These are phyloP conservation scores for Septoria linicola DNA, from an alignment of 2,329 filamentous ascomycete species.

Conservation along the genomic window DNA sequence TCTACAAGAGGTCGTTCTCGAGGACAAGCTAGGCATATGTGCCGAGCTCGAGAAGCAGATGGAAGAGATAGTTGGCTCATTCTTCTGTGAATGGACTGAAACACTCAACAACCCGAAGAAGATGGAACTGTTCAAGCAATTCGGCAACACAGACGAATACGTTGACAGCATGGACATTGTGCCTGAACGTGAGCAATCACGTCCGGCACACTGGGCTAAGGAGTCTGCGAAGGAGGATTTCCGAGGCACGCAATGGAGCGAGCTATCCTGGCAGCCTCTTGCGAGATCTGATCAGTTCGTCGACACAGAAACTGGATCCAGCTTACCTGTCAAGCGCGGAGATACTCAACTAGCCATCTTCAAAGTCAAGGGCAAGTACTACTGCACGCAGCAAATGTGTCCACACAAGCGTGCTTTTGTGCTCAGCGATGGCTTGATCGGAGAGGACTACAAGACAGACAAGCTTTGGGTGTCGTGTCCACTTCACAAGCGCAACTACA, in stretches of 20 bases:
- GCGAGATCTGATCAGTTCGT: slow-evolving; percentile 69
- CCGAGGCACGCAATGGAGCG: slow-evolving; percentile 64
- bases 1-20: slow-evolving; percentile 75
- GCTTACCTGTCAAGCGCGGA: slow-evolving; percentile 75
- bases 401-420: slow-evolving; percentile 88
- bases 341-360: slow-evolving; percentile 88
- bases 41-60: slow-evolving; percentile 84
- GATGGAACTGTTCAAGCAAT: slow-evolving; percentile 72
- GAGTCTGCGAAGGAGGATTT: slow-evolving; percentile 70
- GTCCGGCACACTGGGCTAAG: slow-evolving; percentile 76
- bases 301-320: slow-evolving; percentile 68
- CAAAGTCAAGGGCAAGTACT: slow-evolving; percentile 76
- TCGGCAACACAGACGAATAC: slow-evolving; percentile 76
- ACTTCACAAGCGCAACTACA: slow-evolving; percentile 86
- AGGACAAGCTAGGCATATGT: slow-evolving; percentile 83
- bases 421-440: slow-evolving; percentile 81
- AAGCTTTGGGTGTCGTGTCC: slow-evolving; percentile 86
- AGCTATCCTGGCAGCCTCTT: slow-evolving; percentile 75
- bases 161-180: slow-evolving; percentile 66
- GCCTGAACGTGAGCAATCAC: slow-evolving; percentile 67
- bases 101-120: slow-evolving; percentile 69
- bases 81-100: slow-evolving; percentile 91
- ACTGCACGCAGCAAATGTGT: slow-evolving; percentile 91
- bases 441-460: slow-evolving; percentile 59
- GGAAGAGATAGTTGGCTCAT: slow-evolving; percentile 77